phyloP scores from a whole-genome alignment of 495 filamentous ascomycete species.

The Acidiella bohemica region DNA sequence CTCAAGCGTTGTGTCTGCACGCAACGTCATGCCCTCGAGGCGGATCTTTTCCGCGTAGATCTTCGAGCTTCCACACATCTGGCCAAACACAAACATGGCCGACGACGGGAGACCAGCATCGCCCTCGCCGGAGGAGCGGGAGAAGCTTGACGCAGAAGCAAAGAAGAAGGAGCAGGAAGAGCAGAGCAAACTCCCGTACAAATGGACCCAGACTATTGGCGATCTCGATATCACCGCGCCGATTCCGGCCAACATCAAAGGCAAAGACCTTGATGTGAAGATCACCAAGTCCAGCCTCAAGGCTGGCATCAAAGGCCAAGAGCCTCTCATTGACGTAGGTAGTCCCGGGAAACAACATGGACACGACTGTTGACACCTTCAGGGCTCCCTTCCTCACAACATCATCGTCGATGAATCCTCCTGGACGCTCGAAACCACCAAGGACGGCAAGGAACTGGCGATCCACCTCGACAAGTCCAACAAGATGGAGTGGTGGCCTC shows the following conservation, averaged over 20 bases:
- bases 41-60: constrained; percentile 14
- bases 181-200: constrained; percentile 87
- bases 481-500: constrained; percentile 96
- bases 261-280: constrained; percentile 68
- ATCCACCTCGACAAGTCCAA: constrained; percentile 94
- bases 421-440: constrained; percentile 73
- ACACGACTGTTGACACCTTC: neutral
- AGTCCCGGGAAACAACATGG: neutral
- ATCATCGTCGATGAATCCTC: constrained; percentile 76
- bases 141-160: constrained; percentile 44
- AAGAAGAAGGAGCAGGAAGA: constrained; percentile 66
- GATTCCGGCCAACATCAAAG: constrained; percentile 68
- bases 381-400: constrained; percentile 76
- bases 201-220: constrained; percentile 91
- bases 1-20: too few relatives aligned
- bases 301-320: constrained; percentile 78
- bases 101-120: constrained; percentile 17
- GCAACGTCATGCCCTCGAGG: too few relatives aligned
- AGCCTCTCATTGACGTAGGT: constrained; percentile 71
- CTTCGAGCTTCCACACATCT: constrained; percentile 2
- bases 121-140: constrained; percentile 40
- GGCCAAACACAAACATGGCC: constrained; percentile 9
- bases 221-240: constrained; percentile 72
- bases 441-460: constrained; percentile 58
- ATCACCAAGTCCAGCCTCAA: constrained; percentile 67